These are phyloP conservation scores for Sarocladiaceae sp. DNA, from an alignment of 2,329 filamentous ascomycete species.

Conservation along the genomic window DNA sequence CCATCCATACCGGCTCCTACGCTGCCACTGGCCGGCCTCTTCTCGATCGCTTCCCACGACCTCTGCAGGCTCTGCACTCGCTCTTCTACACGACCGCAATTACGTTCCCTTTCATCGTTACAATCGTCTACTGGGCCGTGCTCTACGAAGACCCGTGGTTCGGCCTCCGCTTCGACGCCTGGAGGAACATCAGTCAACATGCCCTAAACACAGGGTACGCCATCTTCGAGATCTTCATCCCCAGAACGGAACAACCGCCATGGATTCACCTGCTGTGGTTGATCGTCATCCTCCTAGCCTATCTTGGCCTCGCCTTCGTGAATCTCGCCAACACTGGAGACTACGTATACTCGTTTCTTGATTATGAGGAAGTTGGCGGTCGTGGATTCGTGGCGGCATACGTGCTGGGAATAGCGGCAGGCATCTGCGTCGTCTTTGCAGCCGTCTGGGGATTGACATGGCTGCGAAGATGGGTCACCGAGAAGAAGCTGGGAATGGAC, in stretches of 20 bases:
- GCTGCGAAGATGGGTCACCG: constrained; percentile 42
- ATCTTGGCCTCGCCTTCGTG: constrained; percentile 68
- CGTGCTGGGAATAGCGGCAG: constrained; percentile 51
- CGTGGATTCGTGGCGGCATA: constrained; percentile 53
- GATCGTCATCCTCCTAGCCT: constrained; percentile 63
- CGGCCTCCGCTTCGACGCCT: constrained; percentile 43
- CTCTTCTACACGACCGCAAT: constrained; percentile 58
- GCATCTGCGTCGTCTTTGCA: constrained; percentile 45
- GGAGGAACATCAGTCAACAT: constrained; percentile 68
- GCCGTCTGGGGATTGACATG: constrained; percentile 45
- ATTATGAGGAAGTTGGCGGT: constrained; percentile 48
- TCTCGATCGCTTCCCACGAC: constrained; percentile 52
- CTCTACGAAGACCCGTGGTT: constrained; percentile 50
- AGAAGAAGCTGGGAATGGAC: constrained; percentile 36
- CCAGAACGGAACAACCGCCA: constrained; percentile 53
- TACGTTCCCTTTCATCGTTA: constrained; percentile 62
- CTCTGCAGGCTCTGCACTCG: constrained; percentile 58
- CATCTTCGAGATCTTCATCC: constrained; percentile 66
- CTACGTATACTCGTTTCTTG: constrained; percentile 75
- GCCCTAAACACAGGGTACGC: constrained; percentile 67
- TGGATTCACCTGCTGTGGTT: constrained; percentile 63
- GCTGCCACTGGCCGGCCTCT: constrained; percentile 45
- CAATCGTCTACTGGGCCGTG: constrained; percentile 63
- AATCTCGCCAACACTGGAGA: constrained; percentile 63
- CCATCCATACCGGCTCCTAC: constrained; percentile 65